Conservation (phyloP, 257 asterid genomes). For the Solanum sejunctum region DNA sequence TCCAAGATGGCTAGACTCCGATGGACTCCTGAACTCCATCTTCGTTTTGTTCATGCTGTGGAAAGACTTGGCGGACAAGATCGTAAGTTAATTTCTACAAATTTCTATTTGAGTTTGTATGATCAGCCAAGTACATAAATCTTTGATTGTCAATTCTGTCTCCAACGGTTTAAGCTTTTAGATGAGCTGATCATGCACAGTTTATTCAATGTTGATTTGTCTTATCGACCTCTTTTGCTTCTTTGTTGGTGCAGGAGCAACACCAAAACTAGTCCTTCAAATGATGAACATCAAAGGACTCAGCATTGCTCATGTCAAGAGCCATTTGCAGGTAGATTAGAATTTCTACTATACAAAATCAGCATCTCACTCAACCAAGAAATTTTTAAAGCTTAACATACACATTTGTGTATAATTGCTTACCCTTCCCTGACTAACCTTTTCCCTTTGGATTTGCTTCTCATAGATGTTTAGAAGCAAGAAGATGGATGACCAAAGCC, state of each 20-base stretch:
- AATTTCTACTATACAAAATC: background rate
- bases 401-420: background rate
- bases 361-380: background rate
- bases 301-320: constrained; percentile 85
- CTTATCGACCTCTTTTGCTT: background rate
- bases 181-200: background rate
- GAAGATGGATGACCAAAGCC: constrained; percentile 48
- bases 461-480: constrained; percentile 77
- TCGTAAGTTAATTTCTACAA: constrained; percentile 24
- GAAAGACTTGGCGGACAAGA: constrained; percentile 92
- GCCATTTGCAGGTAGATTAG: constrained; percentile 66
- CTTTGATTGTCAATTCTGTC: background rate
- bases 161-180: background rate
- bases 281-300: constrained; percentile 75
- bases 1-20: constrained; percentile 83
- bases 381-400: background rate
- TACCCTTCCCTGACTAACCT: background rate
- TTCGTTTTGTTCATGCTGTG: constrained; percentile 56
- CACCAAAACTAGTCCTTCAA: constrained; percentile 74
- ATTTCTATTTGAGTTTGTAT: background rate
- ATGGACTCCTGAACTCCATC: constrained; percentile 88
- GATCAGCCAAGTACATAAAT: background rate
- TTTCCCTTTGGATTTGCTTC: constrained; percentile 1
- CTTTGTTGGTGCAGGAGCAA: constrained; percentile 52
- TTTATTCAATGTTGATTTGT: background rate